Base-by-base conservation (phyloP, 805 yeast genomes). In the Candida tallmaniae region DNA sequence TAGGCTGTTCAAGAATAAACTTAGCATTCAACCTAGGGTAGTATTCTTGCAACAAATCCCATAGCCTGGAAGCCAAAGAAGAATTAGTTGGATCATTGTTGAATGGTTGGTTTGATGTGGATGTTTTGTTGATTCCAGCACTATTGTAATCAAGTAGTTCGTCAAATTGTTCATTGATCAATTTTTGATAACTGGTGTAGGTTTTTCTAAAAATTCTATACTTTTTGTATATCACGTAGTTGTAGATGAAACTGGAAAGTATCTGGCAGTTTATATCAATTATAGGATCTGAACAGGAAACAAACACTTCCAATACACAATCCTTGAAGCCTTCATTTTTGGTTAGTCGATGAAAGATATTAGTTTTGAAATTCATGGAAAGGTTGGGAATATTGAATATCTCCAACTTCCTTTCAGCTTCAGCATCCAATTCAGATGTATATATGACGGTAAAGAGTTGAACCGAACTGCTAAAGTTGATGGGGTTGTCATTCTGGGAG, bases 201-300 rank as follows among this genome's bases (percentile, higher is more conserved):
- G 57, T 27, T 18, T 48, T 45, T 19, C 40, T 45, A 29, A 56
- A 44, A 11, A 41, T 47, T 12, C 53, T 13, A 35, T 48, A 51
- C 40, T 64, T 65, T 26, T 43, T 45, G 5, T 60, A 13, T 13
- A 62, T 39, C 5, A 56, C 53, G n/a, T 52, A 27, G 34, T 65
- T 65, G 48, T 59, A 64, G 6, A 60, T 39, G 7, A 64, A n/a
- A 7, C 52, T 47, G 14, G 63, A 55, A 14, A 60, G 41, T 23
- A 63, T 62, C 6, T 40, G 40, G 4, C 63, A 58, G 37, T 56
- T 53, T 27, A 65, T 41, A 39, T 67, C 73, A 6, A 67, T 26
- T 6, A 65, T 48, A 3, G 72, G 71, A 29, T 63, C 59, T 23
- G 61, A 54, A 13, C 62, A 55, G 0, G 71, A 56, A 18, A 58